Evolutionary conservation across 371 early-diverging fungal genomes (phyloP), one percentile per base, ranked within the genome.

Genomic region (Circinella umbellata): DNA sequence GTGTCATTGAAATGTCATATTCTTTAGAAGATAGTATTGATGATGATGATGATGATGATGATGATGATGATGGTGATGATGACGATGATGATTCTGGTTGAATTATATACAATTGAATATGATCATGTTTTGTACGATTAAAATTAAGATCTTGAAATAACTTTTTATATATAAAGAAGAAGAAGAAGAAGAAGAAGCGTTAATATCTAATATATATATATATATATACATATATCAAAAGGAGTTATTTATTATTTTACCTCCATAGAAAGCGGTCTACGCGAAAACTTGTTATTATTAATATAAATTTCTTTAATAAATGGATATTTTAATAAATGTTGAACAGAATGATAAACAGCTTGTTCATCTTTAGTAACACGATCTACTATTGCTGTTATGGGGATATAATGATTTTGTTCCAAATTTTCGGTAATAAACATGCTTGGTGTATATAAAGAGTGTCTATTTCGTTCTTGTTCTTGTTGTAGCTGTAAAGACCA

Each of bases 271-370:
- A 80, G 61, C 18, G 78, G 75, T 57, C 70, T 63, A 20, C 74
- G 69, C 69, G 72, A 68, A 67, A 84, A 74, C 54, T 80, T 76
- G 27, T 27, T 27, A 64, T 87, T 88, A 72, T 87, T 81, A 62
- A 89, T 80, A 42, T 80, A 79, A 46, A 89, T 84, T 61, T 88
- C 85, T 39, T 81, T 86, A 39, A 89, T 81, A 70, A 82, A 89
- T 0, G 86, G 86, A 66, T 89, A 89, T 39, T 82, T 82, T 3
- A 74, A 69, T 47, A 89, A 48, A 42, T 86, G 85, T 15, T 78
- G 74, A 10, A 88, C 79, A 10, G 82, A 73, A 57, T 78, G 57
- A 20, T 82, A 68, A 35, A 88, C 79, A 42, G 80, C 78, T 35
- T 72, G 66, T 48, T 80, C 77, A 15, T 79, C 72, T 10, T 84